Base-by-base conservation (phyloP, 371 early-diverging fungal species). In the Sporodiniella umbellata region DNA sequence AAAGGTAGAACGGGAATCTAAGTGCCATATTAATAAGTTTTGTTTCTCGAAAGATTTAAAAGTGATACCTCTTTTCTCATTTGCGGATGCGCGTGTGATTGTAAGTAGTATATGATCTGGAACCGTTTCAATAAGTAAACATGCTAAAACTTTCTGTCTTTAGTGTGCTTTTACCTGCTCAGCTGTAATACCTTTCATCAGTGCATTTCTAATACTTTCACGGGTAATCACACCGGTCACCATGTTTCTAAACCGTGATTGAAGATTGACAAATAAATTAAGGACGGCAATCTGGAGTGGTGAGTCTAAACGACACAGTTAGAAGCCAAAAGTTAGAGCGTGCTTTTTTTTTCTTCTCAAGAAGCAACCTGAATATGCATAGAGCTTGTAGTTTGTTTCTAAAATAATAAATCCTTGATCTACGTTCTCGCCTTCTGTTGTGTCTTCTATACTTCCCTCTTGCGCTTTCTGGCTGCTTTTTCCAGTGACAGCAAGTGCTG, bases 241-340 rank as follows among this genome's bases (percentile, higher is more conserved):
- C 88, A 99, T 88, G 73, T 99, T 99, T 28, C 90, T 83, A 62
- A 99, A 97, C 18, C 94, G 86, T 15, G 85, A 78, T 54, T 88
- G 82, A 19, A 96, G 65, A 25, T 86, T 78, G 8, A 91, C 86
- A 78, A 99, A 99, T 48, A 99, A 67, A 45, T 89, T 88, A 18
- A 99, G 67, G 11, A 99, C 94, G n/a, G 96, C 90, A 40, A 97
- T 96, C 60, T 99, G 96, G 30, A 99, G 76, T n/a, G 92, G 90
- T 19, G 97, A 96, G 45, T 88, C 89, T 80, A 58, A 5, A 28
- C 14, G 39, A 37, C 23, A 10, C 24, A 17, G 33, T 31, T 21
- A 39, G 11, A 21, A 10, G 18, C 18, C 15, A 37, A 11, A 37
- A 15, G n/a, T 15, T 12, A n/a, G 22, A 26, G 31, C 30, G 38